Evolutionary conservation across 2,329 filamentous ascomycete genomes (phyloP).

Genomic region (Cercospora sp.): DNA sequence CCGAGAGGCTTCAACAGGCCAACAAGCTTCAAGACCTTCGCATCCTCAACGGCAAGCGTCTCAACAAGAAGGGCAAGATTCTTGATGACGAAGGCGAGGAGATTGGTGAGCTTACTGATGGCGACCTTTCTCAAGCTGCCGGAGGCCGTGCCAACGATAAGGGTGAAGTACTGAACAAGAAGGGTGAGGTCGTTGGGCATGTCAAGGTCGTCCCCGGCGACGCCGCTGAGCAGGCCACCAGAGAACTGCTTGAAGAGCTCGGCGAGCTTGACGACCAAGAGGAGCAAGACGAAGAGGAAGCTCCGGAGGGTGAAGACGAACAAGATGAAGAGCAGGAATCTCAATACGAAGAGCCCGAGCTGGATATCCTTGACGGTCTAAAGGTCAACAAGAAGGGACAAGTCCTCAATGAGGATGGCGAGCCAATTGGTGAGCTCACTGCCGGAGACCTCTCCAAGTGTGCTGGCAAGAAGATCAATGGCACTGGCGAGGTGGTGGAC

Average conservation of each 20-base stretch:
- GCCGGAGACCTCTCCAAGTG: constrained; percentile 63
- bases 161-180: constrained; percentile 54
- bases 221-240: constrained; percentile 54
- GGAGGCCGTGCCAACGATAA: constrained; percentile 54
- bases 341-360: constrained; percentile 39
- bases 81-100: constrained; percentile 54
- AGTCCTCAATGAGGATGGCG: constrained; percentile 55
- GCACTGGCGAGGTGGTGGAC: constrained; percentile 65
- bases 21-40: constrained; percentile 44
- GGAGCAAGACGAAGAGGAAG: constrained; percentile 28
- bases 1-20: constrained; percentile 49
- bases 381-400: constrained; percentile 62
- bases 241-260: constrained; percentile 50
- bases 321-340: constrained; percentile 28
- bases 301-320: constrained; percentile 35
- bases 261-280: constrained; percentile 47
- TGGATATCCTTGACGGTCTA: constrained; percentile 53
- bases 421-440: constrained; percentile 54
- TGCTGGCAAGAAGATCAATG: constrained; percentile 65
- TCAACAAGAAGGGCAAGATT: constrained; percentile 60
- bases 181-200: constrained; percentile 53
- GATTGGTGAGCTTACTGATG: constrained; percentile 53
- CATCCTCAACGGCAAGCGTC: constrained; percentile 55
- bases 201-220: constrained; percentile 53
- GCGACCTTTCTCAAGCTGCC: constrained; percentile 46